Evolutionary conservation across 176 grass and related monocot genomes (phyloP).

Genomic region (Pontederia paniculata): DNA sequence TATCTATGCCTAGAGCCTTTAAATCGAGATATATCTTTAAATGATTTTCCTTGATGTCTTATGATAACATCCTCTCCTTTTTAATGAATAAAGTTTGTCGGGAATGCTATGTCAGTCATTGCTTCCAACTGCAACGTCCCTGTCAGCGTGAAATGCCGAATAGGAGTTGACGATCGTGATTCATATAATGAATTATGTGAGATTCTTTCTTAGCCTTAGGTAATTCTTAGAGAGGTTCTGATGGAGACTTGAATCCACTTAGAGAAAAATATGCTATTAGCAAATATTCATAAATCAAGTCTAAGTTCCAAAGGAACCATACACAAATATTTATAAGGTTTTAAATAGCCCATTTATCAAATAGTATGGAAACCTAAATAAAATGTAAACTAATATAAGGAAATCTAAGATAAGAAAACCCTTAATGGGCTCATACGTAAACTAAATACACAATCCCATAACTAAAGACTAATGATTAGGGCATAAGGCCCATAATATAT

Average conservation of each 20-base stretch:
- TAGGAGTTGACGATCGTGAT: constrained; percentile 82
- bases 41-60: neutral
- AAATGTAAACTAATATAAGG: too few relatives aligned
- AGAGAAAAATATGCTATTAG: too few relatives aligned
- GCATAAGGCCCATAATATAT: too few relatives aligned
- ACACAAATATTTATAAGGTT: too few relatives aligned
- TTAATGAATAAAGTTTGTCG: constrained; percentile 59
- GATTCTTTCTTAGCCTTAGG: constrained; percentile 22
- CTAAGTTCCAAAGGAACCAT: too few relatives aligned
- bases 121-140: constrained; percentile 70
- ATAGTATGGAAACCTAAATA: too few relatives aligned
- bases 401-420: too few relatives aligned
- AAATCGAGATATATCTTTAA: neutral
- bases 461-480: too few relatives aligned
- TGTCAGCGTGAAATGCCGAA: constrained; percentile 91
- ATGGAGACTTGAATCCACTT: too few relatives aligned
- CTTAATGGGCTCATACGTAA: too few relatives aligned
- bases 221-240: constrained; percentile 6
- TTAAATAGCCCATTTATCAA: too few relatives aligned
- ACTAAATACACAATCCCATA: neutral
- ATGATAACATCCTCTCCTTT: constrained; percentile 8
- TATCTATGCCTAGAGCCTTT: constrained; percentile 3
- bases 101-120: constrained; percentile 88
- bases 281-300: too few relatives aligned
- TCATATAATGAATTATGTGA: constrained; percentile 90